Percentiles rank a stretch among this genome's conserved stretches.
phyloP scores from a whole-genome alignment of 768 basidiomycete genomes.

The Amanita jacksonii region DNA sequence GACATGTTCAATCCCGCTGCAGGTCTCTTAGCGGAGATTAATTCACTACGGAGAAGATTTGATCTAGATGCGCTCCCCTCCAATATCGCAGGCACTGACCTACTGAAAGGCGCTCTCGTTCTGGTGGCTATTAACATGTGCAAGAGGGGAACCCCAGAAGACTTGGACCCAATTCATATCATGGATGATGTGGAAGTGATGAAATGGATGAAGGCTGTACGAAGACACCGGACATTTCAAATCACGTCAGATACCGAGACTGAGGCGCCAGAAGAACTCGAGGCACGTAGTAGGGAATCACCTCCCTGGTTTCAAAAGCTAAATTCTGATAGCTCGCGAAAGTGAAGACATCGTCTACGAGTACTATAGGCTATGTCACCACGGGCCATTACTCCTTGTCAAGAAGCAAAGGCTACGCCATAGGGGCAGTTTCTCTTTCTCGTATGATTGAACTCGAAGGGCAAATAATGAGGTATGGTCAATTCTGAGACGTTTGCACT shows the following conservation, averaged over 20 bases:
- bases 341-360: slow-evolving; percentile 27
- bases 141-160: slow-evolving; percentile 62
- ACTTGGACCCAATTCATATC: slow-evolving; percentile 65
- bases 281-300: slow-evolving; percentile 14
- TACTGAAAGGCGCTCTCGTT: slow-evolving; percentile 57
- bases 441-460: slow-evolving; percentile 41
- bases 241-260: slow-evolving; percentile 10
- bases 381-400: slow-evolving; percentile 78
- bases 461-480: slow-evolving; percentile 32
- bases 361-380: slow-evolving; percentile 74
- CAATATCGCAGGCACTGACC: slow-evolving; percentile 25
- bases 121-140: slow-evolving; percentile 54
- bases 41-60: slow-evolving; percentile 50
- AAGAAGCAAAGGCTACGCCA: slow-evolving; percentile 66
- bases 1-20: slow-evolving; percentile 30
- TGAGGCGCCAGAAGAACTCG: slow-evolving; percentile 22
- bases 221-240: slow-evolving; percentile 6
- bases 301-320: slow-evolving; percentile 1
- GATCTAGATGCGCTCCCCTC: slow-evolving; percentile 29
- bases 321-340: slow-evolving; percentile 32
- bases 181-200: slow-evolving; percentile 45
- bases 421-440: slow-evolving; percentile 61
- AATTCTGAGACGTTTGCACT: not conserved
- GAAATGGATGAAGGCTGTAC: slow-evolving; percentile 33
- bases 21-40: slow-evolving; percentile 44